These are phyloP conservation scores for Sedum album DNA, from an alignment of 164 flowering plant genomes.

Conservation along the genomic window DNA sequence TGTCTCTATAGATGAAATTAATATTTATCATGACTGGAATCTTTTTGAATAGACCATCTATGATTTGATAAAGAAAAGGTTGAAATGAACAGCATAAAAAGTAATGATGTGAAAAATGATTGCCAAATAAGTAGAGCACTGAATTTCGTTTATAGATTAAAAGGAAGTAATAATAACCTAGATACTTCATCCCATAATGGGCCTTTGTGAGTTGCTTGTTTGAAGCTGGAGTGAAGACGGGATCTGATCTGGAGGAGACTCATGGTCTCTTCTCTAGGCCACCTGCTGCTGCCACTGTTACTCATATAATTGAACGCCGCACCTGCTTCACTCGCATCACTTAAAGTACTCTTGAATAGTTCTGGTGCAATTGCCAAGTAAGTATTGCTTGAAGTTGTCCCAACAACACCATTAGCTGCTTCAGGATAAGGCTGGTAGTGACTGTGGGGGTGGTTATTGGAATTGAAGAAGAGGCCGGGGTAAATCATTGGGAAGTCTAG, in stretches of 20 bases:
- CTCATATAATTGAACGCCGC: neutral
- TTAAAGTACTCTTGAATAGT: neutral
- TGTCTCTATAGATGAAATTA: neutral
- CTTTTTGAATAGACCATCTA: neutral
- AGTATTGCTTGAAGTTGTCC: neutral
- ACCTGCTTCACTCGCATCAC: neutral
- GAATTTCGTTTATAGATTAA: neutral
- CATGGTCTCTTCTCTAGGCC: conserved; percentile 96
- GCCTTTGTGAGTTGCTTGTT: conserved; percentile 93
- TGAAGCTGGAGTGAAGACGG: conserved; percentile 74
- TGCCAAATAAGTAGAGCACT: neutral
- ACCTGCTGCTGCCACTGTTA: conserved; percentile 53
- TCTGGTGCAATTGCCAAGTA: neutral
- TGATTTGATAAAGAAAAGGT: neutral
- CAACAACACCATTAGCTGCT: neutral
- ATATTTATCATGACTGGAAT: neutral
- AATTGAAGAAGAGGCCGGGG: conserved; percentile 3
- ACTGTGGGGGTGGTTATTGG: neutral
- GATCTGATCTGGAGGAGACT: conserved; percentile 90
- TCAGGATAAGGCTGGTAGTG: neutral
- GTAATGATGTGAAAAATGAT: neutral
- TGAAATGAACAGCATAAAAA: neutral
- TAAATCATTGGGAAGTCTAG: conserved; percentile 1
- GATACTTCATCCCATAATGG: conserved; percentile 98
- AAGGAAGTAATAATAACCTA: conserved; percentile 40